Conservation (phyloP, 805 yeast genomes). For the Sungouiella thailandica region DNA sequence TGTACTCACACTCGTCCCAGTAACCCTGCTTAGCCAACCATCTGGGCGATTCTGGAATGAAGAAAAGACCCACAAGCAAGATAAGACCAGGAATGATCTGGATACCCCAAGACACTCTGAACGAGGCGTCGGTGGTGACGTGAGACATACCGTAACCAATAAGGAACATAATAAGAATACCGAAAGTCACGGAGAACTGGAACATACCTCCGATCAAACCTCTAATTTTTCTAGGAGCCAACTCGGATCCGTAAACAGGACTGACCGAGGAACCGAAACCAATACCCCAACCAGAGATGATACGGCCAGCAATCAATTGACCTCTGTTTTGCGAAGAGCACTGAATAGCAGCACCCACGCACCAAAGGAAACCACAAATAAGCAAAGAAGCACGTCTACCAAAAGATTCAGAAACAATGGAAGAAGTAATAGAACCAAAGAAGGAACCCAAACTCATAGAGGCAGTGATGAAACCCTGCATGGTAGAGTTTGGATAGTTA, state of each 20-base stretch:
- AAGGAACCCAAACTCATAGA: slow-evolving; percentile 77
- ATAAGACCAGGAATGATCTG: slow-evolving; percentile 15
- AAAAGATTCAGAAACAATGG: slow-evolving; percentile 14
- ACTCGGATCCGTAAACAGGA: slow-evolving; percentile 16
- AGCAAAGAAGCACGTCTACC: slow-evolving; percentile 17
- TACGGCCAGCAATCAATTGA: slow-evolving; percentile 15
- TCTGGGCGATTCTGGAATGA: slow-evolving; percentile 21
- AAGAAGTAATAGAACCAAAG: slow-evolving; percentile 51
- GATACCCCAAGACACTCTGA: slow-evolving; percentile 16
- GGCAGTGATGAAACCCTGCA: slow-evolving; percentile 72
- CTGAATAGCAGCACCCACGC: slow-evolving; percentile 15
- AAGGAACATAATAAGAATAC: slow-evolving; percentile 18
- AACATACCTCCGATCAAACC: slow-evolving; percentile 17
- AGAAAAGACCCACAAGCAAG: slow-evolving; percentile 13
- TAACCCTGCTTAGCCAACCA: slow-evolving; percentile 28
- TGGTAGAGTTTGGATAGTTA: slow-evolving; percentile 46
- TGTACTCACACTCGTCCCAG: slow-evolving; percentile 24
- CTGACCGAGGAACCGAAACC: slow-evolving; percentile 19
- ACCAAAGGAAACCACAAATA: slow-evolving; percentile 14
- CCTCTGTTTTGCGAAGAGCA: slow-evolving; percentile 13
- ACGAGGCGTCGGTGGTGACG: slow-evolving; percentile 12
- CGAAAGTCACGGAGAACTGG: slow-evolving; percentile 17
- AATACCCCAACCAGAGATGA: slow-evolving; percentile 17
- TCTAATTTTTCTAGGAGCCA: slow-evolving; percentile 16
- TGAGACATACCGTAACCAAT: slow-evolving; percentile 15